Evolutionary conservation across 2,329 filamentous ascomycete genomes (phyloP).

Genomic region (Ceratocystis colombiana): DNA sequence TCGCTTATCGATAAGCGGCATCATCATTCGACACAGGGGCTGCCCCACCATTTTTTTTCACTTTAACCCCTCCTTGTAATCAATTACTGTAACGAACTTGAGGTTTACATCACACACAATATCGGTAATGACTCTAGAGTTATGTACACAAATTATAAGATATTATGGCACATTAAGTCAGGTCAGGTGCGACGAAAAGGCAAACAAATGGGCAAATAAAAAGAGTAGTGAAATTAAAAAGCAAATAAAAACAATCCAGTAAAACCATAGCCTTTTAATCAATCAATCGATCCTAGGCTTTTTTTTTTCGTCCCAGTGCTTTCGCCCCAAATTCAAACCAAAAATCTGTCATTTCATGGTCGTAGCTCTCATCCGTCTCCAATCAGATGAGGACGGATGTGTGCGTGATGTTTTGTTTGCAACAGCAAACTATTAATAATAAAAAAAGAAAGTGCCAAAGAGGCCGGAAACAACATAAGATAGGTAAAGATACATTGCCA

Average conservation of each 20-base stretch:
- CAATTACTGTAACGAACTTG: background rate
- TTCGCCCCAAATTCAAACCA: background rate
- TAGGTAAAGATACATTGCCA: background rate
- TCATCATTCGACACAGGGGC: background rate
- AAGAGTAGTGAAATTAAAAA: background rate
- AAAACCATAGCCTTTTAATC: background rate
- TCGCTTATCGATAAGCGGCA: conserved; percentile 26
- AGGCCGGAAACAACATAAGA: background rate
- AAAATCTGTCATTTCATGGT: conserved; percentile 5
- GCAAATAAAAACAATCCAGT: background rate
- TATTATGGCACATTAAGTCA: too few species aligned
- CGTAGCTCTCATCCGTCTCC: background rate
- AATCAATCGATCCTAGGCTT: background rate
- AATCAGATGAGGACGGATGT: background rate
- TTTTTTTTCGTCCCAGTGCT: background rate
- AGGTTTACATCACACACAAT: background rate
- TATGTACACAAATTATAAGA: background rate
- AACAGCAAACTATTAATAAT: background rate
- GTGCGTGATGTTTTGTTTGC: background rate
- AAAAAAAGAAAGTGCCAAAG: background rate
- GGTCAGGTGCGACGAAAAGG: too few species aligned
- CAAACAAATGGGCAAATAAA: conserved; percentile 2
- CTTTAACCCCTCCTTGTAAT: background rate
- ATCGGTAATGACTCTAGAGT: background rate
- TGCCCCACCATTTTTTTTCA: background rate